phyloP scores from a whole-genome alignment of 2,329 filamentous ascomycete species.

The Cercospora sp. region DNA sequence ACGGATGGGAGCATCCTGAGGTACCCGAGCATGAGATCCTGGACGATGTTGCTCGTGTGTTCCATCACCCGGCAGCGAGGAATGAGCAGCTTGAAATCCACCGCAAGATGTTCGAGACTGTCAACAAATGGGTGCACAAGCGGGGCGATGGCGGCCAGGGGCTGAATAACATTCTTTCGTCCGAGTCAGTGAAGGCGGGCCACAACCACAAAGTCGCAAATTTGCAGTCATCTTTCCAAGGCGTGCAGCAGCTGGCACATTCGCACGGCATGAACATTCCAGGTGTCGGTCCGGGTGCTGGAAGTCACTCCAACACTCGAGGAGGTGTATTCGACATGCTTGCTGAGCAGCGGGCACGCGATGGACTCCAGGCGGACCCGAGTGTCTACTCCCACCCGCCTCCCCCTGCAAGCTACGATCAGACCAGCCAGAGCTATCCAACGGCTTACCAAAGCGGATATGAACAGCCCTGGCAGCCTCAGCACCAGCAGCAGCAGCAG shows the following conservation, averaged over 20 bases:
- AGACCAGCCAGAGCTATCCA: slow-evolving; percentile 35
- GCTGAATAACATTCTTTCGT: slow-evolving; percentile 74
- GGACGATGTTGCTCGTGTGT: slow-evolving; percentile 75
- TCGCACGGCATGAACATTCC: slow-evolving; percentile 25
- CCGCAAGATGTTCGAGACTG: slow-evolving; percentile 81
- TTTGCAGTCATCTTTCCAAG: slow-evolving; percentile 30
- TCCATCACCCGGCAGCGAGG: slow-evolving; percentile 87
- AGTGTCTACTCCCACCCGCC: slow-evolving; percentile 29
- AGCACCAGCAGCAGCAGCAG: slow-evolving; percentile 25
- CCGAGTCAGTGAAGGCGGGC: slow-evolving; percentile 78
- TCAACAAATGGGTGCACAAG: slow-evolving; percentile 76
- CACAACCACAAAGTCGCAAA: slow-evolving; percentile 65
- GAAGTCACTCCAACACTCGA: slow-evolving; percentile 31
- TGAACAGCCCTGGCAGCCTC: slow-evolving; percentile 36
- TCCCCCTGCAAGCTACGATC: slow-evolving; percentile 33
- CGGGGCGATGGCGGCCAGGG: slow-evolving; percentile 64
- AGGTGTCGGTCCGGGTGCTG: slow-evolving; percentile 26
- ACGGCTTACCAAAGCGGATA: slow-evolving; percentile 41
- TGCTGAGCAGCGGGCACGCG: slow-evolving; percentile 19
- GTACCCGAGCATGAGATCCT: slow-evolving; percentile 81
- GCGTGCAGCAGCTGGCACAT: slow-evolving; percentile 30
- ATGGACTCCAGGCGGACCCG: slow-evolving; percentile 18
- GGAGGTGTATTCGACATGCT: slow-evolving; percentile 37
- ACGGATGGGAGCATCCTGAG: slow-evolving; percentile 87
- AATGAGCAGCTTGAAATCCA: slow-evolving; percentile 77